Conservation (phyloP, 2,329 filamentous ascomycete genomes). For the Helotiales sp. region DNA sequence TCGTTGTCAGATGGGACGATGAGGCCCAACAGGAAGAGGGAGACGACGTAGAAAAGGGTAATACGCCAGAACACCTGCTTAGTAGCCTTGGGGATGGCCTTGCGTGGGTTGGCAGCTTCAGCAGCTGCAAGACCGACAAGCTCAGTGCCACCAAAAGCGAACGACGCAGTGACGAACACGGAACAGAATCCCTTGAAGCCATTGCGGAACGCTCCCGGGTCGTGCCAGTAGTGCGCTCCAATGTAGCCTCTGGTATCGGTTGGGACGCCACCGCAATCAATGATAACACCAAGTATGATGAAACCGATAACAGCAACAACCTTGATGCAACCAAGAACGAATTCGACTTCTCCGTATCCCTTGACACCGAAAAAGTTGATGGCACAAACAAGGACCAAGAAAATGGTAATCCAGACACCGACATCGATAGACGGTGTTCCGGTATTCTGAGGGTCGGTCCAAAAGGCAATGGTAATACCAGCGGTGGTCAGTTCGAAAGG, state of each 20-base stretch:
- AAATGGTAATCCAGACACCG: conserved; percentile 80
- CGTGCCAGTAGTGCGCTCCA: conserved; percentile 70
- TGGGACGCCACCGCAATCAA: conserved; percentile 27
- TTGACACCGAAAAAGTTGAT: conserved; percentile 91
- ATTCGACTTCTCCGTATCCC: conserved; percentile 90
- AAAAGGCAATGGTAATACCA: conserved; percentile 80
- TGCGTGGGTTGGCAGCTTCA: conserved; percentile 74
- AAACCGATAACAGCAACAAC: conserved; percentile 83
- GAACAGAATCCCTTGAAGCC: conserved; percentile 81
- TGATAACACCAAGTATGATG: conserved; percentile 57
- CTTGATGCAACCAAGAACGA: conserved; percentile 83
- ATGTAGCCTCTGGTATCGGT: conserved; percentile 52
- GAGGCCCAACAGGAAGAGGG: conserved; percentile 77
- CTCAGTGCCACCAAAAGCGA: conserved; percentile 74
- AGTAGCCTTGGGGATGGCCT: conserved; percentile 80
- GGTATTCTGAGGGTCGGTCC: conserved; percentile 54
- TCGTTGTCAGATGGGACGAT: conserved; percentile 73
- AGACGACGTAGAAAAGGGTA: conserved; percentile 80
- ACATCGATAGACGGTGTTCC: conserved; percentile 47
- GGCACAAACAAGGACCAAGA: conserved; percentile 71
- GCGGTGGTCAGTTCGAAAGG: conserved; percentile 87
- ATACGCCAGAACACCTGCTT: conserved; percentile 98
- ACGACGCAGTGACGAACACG: conserved; percentile 75
- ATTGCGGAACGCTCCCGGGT: conserved; percentile 82
- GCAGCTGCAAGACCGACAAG: conserved; percentile 75